These are phyloP conservation scores for Coniosporium tulheliwenetii DNA, from an alignment of 2,329 filamentous ascomycete species.

Conservation along the genomic window DNA sequence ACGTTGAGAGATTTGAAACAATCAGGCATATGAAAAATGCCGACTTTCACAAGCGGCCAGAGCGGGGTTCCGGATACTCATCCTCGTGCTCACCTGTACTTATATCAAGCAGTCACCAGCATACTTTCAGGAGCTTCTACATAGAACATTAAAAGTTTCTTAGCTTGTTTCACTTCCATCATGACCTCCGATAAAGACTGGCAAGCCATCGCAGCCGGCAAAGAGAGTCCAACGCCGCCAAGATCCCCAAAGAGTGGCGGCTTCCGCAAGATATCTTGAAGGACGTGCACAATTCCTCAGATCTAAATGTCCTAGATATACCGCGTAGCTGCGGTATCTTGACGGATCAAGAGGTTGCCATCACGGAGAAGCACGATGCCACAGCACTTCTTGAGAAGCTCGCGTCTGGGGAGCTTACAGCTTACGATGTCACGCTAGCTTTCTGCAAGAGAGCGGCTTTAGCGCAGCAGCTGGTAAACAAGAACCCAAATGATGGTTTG, in stretches of 20 bases:
- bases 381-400: constrained; percentile 21
- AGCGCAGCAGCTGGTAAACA: constrained; percentile 23
- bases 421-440: constrained; percentile 21
- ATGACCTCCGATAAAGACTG: constrained; percentile 10
- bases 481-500: background rate
- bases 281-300: constrained; percentile 8
- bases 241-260: constrained; percentile 18
- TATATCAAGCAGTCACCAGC: too few relatives aligned
- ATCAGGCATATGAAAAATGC: too few relatives aligned
- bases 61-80: too few relatives aligned
- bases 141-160: too few relatives aligned
- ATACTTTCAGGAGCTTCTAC: too few relatives aligned
- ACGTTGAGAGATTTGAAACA: too few relatives aligned
- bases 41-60: too few relatives aligned
- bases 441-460: constrained; percentile 33
- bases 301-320: constrained; percentile 14
- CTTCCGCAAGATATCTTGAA: constrained; percentile 10
- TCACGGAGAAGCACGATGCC: constrained; percentile 39
- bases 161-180: background rate
- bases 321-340: constrained; percentile 24
- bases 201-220: constrained; percentile 14
- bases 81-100: too few relatives aligned
- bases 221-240: constrained; percentile 12
- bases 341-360: constrained; percentile 31
- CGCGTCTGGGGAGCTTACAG: constrained; percentile 15